Evolutionary conservation across 352 stramenopile species (phyloP).

Genomic region (Globisporangium rhizosaccharum): DNA sequence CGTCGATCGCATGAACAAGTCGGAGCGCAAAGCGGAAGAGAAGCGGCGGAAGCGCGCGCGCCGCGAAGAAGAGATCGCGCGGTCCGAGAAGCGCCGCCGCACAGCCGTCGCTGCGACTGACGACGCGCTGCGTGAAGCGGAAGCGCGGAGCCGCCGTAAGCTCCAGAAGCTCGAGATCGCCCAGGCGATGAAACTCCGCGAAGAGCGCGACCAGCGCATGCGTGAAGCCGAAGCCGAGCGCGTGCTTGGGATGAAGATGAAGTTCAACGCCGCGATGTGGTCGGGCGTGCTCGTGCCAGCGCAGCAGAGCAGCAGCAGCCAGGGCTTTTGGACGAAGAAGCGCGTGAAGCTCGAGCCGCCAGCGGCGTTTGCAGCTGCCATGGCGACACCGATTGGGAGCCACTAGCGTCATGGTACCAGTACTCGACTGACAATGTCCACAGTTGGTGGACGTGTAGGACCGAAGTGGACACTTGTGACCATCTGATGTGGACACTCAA

Average conservation of each 20-base stretch:
- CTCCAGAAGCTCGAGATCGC: slow-evolving; percentile 68
- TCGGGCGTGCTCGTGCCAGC: slow-evolving; percentile 37
- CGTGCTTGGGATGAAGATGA: slow-evolving; percentile 42
- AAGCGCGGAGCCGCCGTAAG: slow-evolving; percentile 60
- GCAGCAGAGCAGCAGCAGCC: slow-evolving; percentile 16
- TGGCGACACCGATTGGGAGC: slow-evolving; percentile 20
- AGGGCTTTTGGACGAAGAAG: slow-evolving; percentile 57
- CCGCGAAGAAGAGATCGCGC: slow-evolving; percentile 74
- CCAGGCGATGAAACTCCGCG: slow-evolving; percentile 46
- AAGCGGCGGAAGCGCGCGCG: slow-evolving; percentile 67
- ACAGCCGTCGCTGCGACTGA: slow-evolving; percentile 75
- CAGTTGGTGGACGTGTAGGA: too few relatives aligned
- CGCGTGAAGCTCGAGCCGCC: slow-evolving; percentile 51
- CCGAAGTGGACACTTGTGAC: too few relatives aligned
- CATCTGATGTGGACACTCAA: too few relatives aligned
- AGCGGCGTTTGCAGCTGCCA: slow-evolving; percentile 31
- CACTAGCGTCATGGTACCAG: background rate
- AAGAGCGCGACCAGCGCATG: slow-evolving; percentile 52
- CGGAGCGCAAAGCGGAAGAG: slow-evolving; percentile 82
- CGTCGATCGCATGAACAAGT: slow-evolving; percentile 78
- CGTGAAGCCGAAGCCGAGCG: slow-evolving; percentile 43
- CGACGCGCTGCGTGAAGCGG: slow-evolving; percentile 74
- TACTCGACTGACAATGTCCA: too few relatives aligned
- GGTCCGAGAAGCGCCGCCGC: slow-evolving; percentile 66
- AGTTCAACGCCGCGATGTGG: slow-evolving; percentile 55